Evolutionary conservation across 23 red algal species (phyloP).

Genomic region (Gracilariopsis chorda): DNA sequence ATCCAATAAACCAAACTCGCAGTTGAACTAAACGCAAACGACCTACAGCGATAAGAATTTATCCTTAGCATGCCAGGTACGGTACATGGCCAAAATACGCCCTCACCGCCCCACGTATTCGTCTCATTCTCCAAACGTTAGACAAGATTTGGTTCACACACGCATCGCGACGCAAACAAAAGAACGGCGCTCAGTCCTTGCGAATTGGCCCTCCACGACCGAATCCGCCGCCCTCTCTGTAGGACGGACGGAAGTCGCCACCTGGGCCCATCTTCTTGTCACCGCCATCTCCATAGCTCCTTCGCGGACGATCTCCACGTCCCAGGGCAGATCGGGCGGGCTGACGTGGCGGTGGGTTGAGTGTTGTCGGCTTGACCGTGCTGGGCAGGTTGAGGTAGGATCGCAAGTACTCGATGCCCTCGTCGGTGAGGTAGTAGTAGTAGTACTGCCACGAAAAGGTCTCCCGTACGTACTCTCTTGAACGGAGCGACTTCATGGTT

Average conservation of each 20-base stretch:
- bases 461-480: constrained; percentile 87
- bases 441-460: constrained; percentile 97
- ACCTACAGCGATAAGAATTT: no score
- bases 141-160: no score
- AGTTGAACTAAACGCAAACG: no score
- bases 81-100: no score
- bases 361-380: constrained; percentile 80
- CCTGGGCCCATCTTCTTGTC: constrained; percentile 91
- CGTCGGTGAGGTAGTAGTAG: constrained; percentile 98
- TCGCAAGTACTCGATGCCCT: constrained; percentile 97
- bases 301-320: constrained; percentile 46
- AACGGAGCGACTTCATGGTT: constrained; percentile 86
- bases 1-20: neutral
- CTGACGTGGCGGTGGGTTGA: constrained; percentile 75
- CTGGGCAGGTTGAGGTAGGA: constrained; percentile 85
- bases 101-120: neutral
- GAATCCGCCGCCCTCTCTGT: constrained; percentile 64
- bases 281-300: constrained; percentile 42
- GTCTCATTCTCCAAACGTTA: no score
- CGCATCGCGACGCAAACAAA: no score
- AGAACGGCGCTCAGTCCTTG: neutral
- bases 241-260: constrained; percentile 80
- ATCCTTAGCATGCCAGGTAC: no score
- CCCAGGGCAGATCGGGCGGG: constrained; percentile 55
- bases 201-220: constrained; percentile 60